Evolutionary conservation across 495 filamentous ascomycete genomes (phyloP).

Genomic region (Articulospora tetracladia): DNA sequence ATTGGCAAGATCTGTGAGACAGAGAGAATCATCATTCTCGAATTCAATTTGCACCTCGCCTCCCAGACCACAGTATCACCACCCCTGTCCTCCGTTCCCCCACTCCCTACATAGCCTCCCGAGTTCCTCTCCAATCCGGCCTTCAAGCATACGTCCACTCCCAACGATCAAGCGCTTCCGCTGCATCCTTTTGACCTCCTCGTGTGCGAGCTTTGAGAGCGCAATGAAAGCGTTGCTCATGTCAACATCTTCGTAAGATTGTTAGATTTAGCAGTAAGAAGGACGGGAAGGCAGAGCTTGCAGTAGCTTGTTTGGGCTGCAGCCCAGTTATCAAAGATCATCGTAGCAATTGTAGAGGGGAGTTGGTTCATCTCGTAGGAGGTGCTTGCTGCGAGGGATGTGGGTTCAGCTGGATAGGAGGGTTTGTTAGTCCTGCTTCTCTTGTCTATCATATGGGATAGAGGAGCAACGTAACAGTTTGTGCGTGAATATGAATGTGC

Average conservation of each 20-base stretch:
- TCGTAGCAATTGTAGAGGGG: not conserved
- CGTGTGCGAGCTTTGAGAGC: not conserved
- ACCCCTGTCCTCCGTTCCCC: no score
- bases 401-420: no score
- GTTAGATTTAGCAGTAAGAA: not conserved
- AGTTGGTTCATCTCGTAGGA: not conserved
- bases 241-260: no score
- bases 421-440: no score
- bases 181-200: not conserved
- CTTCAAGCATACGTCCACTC: not conserved
- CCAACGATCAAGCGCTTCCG: not conserved
- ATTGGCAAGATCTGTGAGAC: no score
- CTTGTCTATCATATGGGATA: no score
- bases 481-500: no score
- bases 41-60: no score
- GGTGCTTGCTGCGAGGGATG: not conserved
- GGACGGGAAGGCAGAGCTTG: not conserved
- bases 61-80: no score
- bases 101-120: not conserved
- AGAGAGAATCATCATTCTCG: no score
- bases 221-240: no score
- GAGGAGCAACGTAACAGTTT: no score
- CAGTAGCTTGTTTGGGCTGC: not conserved
- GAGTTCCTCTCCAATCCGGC: not conserved
- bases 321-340: not conserved